Evolutionary conservation across 345 rosid genomes (phyloP).

Genomic region (Psidium friedrichsthalianum): DNA sequence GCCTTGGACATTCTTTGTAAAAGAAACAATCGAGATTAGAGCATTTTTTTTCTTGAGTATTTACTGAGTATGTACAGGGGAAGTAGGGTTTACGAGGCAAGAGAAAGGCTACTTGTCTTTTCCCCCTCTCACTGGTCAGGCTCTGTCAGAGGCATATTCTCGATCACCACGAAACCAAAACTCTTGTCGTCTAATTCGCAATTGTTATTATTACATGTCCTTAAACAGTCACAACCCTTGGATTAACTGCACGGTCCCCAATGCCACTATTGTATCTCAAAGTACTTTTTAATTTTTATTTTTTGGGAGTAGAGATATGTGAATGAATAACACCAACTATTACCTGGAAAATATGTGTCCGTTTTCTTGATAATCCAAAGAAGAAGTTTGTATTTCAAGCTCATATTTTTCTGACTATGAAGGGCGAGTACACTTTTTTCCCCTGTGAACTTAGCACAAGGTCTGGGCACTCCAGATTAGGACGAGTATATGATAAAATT

Average conservation of each 20-base stretch:
- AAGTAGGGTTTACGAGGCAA: slow-evolving; percentile 15
- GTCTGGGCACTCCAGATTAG: not conserved
- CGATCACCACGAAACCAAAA: not conserved
- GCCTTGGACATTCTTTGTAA: not conserved
- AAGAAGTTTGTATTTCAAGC: not conserved
- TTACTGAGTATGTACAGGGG: not conserved
- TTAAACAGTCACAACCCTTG: not conserved
- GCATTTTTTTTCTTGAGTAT: not conserved
- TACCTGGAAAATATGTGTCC: not conserved
- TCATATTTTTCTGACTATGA: not conserved
- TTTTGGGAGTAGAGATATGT: not conserved
- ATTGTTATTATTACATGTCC: not conserved
- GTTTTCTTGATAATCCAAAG: not conserved
- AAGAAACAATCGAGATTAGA: not conserved
- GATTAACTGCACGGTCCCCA: not conserved
- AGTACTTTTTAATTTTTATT: not conserved
- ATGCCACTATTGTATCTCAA: not conserved
- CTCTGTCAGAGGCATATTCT: slow-evolving; percentile 27
- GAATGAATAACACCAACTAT: not conserved
- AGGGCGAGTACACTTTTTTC: not conserved
- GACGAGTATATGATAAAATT: not conserved
- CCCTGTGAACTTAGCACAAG: not conserved
- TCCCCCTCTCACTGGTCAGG: slow-evolving; percentile 7
- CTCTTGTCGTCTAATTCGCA: not conserved
- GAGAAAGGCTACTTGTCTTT: not conserved